phyloP scores from a whole-genome alignment of 768 basidiomycete species.

The Hygrocybe punicea region DNA sequence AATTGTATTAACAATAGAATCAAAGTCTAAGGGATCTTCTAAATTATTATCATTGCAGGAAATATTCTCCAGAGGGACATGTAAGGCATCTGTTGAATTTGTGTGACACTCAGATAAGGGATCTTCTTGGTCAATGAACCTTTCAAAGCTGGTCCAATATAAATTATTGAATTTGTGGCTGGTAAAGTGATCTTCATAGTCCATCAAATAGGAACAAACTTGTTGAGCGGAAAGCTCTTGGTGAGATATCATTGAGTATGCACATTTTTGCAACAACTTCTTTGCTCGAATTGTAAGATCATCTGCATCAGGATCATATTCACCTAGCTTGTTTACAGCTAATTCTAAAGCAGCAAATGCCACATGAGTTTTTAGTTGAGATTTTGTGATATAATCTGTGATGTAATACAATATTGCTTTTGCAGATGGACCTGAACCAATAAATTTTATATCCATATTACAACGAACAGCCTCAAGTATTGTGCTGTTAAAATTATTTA shows the following conservation, averaged over 20 bases:
- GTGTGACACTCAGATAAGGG: constrained; percentile 28
- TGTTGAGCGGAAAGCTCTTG: constrained; percentile 42
- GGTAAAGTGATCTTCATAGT: constrained; percentile 35
- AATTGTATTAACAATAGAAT: too few relatives aligned
- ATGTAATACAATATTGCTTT: constrained; percentile 47
- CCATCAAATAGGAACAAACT: constrained; percentile 35
- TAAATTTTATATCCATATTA: constrained; percentile 50
- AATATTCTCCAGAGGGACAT: background rate
- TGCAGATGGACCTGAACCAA: constrained; percentile 39
- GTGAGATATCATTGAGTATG: constrained; percentile 33
- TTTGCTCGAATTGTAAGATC: constrained; percentile 23
- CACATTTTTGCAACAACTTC: constrained; percentile 37
- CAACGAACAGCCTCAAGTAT: constrained; percentile 37
- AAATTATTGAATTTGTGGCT: constrained; percentile 35
- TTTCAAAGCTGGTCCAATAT: constrained; percentile 37
- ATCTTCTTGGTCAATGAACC: constrained; percentile 17
- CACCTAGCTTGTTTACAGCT: constrained; percentile 31
- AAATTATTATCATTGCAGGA: too few relatives aligned
- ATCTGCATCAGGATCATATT: constrained; percentile 18
- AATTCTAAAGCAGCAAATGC: constrained; percentile 38
- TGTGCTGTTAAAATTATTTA: constrained; percentile 43
- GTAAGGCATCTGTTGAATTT: background rate
- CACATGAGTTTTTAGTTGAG: constrained; percentile 40
- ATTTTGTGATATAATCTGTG: constrained; percentile 49
- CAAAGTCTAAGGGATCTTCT: background rate